Evolutionary conservation across 176 grass and related monocot species (phyloP), one percentile per base, ranked within the genome.

Genomic region (Musa acuminata): DNA sequence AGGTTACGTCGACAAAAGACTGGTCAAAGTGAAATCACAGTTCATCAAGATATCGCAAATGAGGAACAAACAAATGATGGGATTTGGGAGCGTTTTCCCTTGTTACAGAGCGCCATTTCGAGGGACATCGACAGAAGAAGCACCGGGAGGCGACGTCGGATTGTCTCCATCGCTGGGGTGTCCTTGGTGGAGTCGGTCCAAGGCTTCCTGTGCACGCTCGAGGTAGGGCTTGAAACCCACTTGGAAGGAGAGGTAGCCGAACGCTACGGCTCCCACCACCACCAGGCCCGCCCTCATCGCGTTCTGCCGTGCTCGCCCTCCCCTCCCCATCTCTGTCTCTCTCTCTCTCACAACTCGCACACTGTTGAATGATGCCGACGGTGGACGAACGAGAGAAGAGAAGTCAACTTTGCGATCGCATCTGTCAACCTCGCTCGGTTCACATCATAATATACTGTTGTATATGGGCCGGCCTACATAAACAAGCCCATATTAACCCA

Each of bases 221-320:
- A 94, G 80, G 80, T 93, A 94, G 82, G 88, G 82, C 64, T 99
- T 94, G 90, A 99, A 99, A 0, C 90, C 86, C 67, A 93, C 59
- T 71, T 80, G 82, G 79, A 89, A 91, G 73, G 88, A 91, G 80
- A 98, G 94, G 85, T 91, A 98, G 74, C 82, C 80, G 76, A 98
- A 98, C 51, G 86, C 90, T 8, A 85, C 53, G 71, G 90, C 67
- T 26, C 88, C 87, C 51, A 94, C 64, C 77, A 93, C 90, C 84
- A 99, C 95, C 80, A 99, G 21, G 13, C 84, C 95, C 54, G 88
- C 90, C 64, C 88, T 82, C 68, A 86, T 80, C 78, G 88, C 86
- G 72, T 99, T 99, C 74, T 82, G 82, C 75, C 74, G 75, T 72
- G 82, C 84, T 64, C 64, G 69, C 59, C 63, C 54, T 11, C 83